These are phyloP conservation scores for Sphaerosporella brunnea DNA, from an alignment of 495 filamentous ascomycete genomes.

Conservation along the genomic window DNA sequence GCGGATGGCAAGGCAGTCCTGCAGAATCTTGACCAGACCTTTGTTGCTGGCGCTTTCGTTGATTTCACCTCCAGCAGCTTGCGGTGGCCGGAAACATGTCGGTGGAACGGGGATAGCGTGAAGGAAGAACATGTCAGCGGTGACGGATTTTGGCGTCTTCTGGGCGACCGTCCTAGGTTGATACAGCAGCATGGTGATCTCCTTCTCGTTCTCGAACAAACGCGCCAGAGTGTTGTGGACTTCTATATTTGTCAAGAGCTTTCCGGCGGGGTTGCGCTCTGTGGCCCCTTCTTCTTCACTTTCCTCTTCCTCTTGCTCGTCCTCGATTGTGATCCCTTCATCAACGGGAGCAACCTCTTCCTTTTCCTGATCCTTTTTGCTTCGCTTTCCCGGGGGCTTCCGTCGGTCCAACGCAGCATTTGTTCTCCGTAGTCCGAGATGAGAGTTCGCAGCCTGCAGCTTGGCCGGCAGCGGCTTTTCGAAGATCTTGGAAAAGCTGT, in stretches of 20 bases:
- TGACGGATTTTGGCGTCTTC: slow-evolving; percentile 35
- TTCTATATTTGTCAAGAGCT: slow-evolving; percentile 28
- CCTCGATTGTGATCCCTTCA: slow-evolving; percentile 28
- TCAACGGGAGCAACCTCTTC: slow-evolving; percentile 24
- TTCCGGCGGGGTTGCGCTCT: slow-evolving; percentile 3
- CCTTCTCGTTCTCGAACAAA: slow-evolving; percentile 72
- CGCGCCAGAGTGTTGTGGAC: slow-evolving; percentile 37
- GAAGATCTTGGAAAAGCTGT: slow-evolving; percentile 82
- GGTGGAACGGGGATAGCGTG: slow-evolving; percentile 70
- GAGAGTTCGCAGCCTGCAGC: slow-evolving; percentile 52
- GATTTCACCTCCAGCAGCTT: slow-evolving; percentile 55
- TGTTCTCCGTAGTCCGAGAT: slow-evolving; percentile 25
- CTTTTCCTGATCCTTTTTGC: background rate
- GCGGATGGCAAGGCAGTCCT: slow-evolving; percentile 47
- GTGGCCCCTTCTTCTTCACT: background rate
- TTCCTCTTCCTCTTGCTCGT: slow-evolving; percentile 26
- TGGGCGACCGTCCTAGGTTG: slow-evolving; percentile 44
- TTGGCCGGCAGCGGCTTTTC: slow-evolving; percentile 57
- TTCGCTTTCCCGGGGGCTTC: background rate
- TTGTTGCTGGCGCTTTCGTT: slow-evolving; percentile 56
- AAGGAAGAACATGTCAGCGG: slow-evolving; percentile 85
- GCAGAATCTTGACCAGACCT: slow-evolving; percentile 63
- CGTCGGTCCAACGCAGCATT: slow-evolving; percentile 12
- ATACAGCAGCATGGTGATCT: slow-evolving; percentile 66
- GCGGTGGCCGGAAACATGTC: slow-evolving; percentile 80